Evolutionary conservation across 352 stramenopile genomes (phyloP).

Genomic region (Paralagenidium karlingii): DNA sequence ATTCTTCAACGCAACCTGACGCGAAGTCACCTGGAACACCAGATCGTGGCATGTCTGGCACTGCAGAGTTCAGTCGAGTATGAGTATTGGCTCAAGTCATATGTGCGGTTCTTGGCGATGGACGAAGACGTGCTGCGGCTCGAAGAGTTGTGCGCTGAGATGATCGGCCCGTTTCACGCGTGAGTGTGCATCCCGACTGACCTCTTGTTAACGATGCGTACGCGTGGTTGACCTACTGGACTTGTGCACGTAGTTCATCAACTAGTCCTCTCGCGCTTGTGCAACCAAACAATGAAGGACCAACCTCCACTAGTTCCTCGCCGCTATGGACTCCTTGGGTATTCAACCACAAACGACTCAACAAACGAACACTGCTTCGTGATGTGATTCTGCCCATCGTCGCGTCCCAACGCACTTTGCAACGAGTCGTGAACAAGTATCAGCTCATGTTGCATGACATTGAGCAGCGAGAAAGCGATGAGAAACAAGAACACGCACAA

Average conservation of each 20-base stretch:
- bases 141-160: constrained; percentile 62
- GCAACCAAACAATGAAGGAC: no score
- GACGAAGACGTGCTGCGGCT: constrained; percentile 68
- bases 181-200: no score
- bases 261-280: background rate
- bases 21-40: constrained; percentile 71
- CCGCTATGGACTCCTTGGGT: no score
- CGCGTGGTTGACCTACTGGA: background rate
- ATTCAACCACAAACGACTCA: no score
- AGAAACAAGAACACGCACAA: background rate
- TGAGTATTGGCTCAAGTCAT: constrained; percentile 75
- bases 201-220: no score
- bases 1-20: constrained; percentile 73
- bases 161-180: constrained; percentile 66
- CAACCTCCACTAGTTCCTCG: no score
- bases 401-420: constrained; percentile 60
- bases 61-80: constrained; percentile 68
- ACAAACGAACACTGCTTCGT: constrained; percentile 65
- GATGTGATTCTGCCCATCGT: constrained; percentile 62
- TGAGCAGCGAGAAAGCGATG: constrained; percentile 14
- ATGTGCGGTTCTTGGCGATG: constrained; percentile 64
- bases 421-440: constrained; percentile 76
- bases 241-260: background rate
- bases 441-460: constrained; percentile 75
- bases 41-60: constrained; percentile 42